Evolutionary conservation across 2,329 filamentous ascomycete genomes (phyloP).

Genomic region (Aspergillus chevalieri): DNA sequence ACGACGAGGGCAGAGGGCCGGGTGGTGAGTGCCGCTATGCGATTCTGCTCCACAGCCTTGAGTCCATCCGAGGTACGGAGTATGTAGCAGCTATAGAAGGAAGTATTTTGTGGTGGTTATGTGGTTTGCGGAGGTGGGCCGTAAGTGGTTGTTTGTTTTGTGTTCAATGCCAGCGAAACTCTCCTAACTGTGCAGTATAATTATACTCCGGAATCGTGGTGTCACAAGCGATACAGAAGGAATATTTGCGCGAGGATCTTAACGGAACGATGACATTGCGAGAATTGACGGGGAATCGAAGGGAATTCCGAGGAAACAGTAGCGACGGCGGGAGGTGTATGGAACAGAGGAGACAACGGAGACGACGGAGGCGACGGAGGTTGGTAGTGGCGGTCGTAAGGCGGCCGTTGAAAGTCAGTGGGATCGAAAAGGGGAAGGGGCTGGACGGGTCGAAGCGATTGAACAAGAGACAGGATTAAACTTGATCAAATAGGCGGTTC

Average conservation of each 20-base stretch:
- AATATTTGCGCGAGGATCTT: background rate
- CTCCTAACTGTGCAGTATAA: background rate
- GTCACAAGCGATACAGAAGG: background rate
- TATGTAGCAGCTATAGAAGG: background rate
- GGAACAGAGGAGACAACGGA: background rate
- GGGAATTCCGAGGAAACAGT: background rate
- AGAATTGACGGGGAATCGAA: background rate
- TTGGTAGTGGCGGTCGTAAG: no score
- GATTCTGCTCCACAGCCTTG: constrained; percentile 13
- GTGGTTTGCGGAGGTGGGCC: background rate
- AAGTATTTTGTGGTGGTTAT: background rate
- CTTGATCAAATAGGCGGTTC: background rate
- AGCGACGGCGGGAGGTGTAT: background rate
- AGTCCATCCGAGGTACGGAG: constrained; percentile 14
- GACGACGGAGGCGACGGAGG: no score
- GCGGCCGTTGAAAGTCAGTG: background rate
- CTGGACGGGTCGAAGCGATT: background rate
- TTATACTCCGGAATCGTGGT: no score
- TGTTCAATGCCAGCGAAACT: background rate
- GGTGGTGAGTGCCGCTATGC: constrained; percentile 7
- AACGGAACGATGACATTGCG: background rate
- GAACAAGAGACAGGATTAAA: background rate
- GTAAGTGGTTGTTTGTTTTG: background rate
- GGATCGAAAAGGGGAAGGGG: constrained; percentile 3
- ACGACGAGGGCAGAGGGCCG: constrained; percentile 11